Evolutionary conservation across 169 alveolate species (phyloP).

Genomic region (Plasmodium berghei): DNA sequence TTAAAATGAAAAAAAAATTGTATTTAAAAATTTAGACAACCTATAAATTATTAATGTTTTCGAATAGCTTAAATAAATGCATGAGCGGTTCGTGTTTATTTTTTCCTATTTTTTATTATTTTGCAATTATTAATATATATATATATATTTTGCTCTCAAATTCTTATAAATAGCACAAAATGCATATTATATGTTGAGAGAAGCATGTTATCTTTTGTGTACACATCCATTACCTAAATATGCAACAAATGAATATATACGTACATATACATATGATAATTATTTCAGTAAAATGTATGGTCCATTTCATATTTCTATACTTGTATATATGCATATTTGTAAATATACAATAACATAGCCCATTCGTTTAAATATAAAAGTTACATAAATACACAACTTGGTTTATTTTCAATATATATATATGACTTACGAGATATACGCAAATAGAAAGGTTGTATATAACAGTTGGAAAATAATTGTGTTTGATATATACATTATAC

Average conservation of each 20-base stretch:
- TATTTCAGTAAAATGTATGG: background rate
- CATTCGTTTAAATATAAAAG: background rate
- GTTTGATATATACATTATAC: conserved; percentile 6
- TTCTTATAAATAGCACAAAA: conserved; percentile 8
- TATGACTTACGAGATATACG: background rate
- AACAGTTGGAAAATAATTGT: background rate
- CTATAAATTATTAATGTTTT: conserved; percentile 23
- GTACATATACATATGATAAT: background rate
- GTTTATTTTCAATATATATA: background rate
- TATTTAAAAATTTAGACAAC: conserved; percentile 24
- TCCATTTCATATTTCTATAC: background rate
- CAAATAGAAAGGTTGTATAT: background rate
- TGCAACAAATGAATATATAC: background rate
- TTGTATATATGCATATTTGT: background rate
- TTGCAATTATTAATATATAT: conserved; percentile 2
- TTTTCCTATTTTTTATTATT: background rate
- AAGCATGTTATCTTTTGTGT: conserved; percentile 1
- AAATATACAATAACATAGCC: background rate
- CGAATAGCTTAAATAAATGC: background rate
- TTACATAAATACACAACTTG: background rate
- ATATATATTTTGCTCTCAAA: conserved; percentile 1
- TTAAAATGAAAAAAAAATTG: too few relatives aligned
- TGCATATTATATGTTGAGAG: conserved; percentile 4
- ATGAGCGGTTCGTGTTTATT: conserved; percentile 2
- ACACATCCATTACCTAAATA: conserved; percentile 1